A percentile compares a stretch with the other conserved stretches of the same genome.
phyloP scores from a whole-genome alignment of 306 rosid genomes.

The Inga laurina region DNA sequence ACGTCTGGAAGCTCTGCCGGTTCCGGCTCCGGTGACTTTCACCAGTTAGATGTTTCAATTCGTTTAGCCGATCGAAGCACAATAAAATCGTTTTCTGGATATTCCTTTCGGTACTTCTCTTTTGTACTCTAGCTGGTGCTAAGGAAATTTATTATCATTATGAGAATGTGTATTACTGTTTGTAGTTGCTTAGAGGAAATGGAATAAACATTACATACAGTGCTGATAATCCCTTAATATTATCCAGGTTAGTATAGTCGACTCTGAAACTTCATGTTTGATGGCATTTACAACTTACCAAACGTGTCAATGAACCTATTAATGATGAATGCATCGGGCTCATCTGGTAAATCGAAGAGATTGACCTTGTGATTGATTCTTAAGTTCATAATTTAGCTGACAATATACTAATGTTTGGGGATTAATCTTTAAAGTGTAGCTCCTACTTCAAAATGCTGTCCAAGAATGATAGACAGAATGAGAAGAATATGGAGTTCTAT shows the following conservation, averaged over 20 bases:
- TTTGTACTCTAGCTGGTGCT: background rate
- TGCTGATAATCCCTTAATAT: background rate
- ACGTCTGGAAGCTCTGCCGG: slow-evolving; percentile 96
- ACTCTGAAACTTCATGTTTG: background rate
- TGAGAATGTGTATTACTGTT: background rate
- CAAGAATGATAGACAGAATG: background rate
- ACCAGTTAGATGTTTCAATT: slow-evolving; percentile 55
- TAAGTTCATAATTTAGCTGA: background rate
- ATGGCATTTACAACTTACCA: too few relatives aligned
- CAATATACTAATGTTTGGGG: background rate
- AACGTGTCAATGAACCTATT: background rate
- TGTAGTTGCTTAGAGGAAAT: background rate
- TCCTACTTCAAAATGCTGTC: background rate
- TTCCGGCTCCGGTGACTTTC: slow-evolving; percentile 97
- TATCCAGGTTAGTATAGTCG: background rate
- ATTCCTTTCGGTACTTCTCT: too few relatives aligned
- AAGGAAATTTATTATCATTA: background rate
- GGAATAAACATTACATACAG: background rate
- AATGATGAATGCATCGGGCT: background rate
- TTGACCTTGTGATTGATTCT: background rate
- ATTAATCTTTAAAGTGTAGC: background rate
- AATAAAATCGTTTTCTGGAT: background rate
- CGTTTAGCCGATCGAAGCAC: background rate
- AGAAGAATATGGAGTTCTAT: background rate
- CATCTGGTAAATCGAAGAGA: background rate